Evolutionary conservation across 2,329 filamentous ascomycete species (phyloP).

Genomic region (Microsporum ferrugineum): DNA sequence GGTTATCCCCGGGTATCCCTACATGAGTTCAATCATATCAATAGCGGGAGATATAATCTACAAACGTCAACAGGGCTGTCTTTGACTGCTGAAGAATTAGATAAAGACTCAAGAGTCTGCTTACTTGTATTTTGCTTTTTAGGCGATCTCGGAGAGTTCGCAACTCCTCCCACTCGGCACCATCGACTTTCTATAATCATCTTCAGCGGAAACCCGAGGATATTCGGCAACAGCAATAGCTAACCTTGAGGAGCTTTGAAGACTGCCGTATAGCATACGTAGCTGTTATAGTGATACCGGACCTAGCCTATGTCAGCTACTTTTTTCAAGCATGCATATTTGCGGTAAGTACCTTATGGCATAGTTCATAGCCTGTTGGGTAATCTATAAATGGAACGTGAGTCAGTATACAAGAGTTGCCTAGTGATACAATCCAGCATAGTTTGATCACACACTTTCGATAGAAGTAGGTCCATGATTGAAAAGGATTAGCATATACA

Average conservation of each 20-base stretch:
- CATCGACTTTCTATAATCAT: slow-evolving; percentile 49
- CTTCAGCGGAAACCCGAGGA: not conserved
- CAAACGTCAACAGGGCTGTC: slow-evolving; percentile 2
- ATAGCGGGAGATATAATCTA: slow-evolving; percentile 81
- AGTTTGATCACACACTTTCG: slow-evolving; percentile 38
- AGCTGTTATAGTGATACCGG: slow-evolving; percentile 74
- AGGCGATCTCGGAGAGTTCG: slow-evolving; percentile 59
- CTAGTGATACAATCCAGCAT: not conserved
- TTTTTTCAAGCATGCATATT: not conserved
- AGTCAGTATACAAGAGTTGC: not conserved
- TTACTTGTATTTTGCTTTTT: slow-evolving; percentile 71
- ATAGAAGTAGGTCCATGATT: slow-evolving; percentile 58
- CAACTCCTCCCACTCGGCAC: slow-evolving; percentile 61
- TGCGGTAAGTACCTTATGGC: slow-evolving; percentile 51
- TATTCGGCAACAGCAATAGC: not conserved
- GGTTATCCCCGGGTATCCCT: slow-evolving; percentile 19
- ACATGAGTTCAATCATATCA: slow-evolving; percentile 86
- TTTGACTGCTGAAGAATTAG: not conserved
- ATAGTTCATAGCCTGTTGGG: slow-evolving; percentile 79
- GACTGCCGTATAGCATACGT: slow-evolving; percentile 76
- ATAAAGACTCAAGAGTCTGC: slow-evolving; percentile 14
- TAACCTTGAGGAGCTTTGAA: slow-evolving; percentile 60
- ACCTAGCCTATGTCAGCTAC: slow-evolving; percentile 31
- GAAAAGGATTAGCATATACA: not conserved
- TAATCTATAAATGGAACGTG: slow-evolving; percentile 37